Evolutionary conservation across 768 basidiomycete genomes (phyloP), one percentile per base, ranked within the genome.

Genomic region (Sarcodon aspratus): DNA sequence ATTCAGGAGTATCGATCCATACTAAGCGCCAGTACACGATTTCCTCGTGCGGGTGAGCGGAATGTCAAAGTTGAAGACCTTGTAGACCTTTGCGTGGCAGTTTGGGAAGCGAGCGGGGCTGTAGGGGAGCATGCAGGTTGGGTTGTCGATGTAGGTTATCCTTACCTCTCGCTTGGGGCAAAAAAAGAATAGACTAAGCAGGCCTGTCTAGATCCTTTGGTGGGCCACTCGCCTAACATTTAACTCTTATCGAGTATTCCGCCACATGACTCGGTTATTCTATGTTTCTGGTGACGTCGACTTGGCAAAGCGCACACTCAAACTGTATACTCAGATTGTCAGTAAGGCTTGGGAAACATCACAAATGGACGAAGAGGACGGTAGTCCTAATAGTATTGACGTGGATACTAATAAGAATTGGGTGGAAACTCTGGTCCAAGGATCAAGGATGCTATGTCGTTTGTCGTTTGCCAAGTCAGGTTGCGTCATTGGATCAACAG

Each of bases 171-270:
- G 13, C 32, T 37, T 32, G 11, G 36, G 34, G 33, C 12, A 7
- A 31, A 42, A 45, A 17, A 52, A 36, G 27, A 37, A 27, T 27
- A 27, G 21, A 27, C 21, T 27, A 2, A 8, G 15, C 13, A 8
- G 27, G 13, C 8, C 40, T 42, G 5, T 43, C 33, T 61, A 88
- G 86, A 76, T 91, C 17, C 73, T 97, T 1, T 95, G 91, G 86
- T 93, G 91, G 91, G 85, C 91, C 1, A 93, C 91, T 8, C 80
- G 84, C 17, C 75, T 93, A 17, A 98, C 95, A 0, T 96, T 97
- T 71, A 93, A 96, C 59, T 94, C 89, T 0, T 85, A 84, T 51
- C 78, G 81, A 8, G 69, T 97, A 7, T 76, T 89, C 48, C 81
- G 94, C 1, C 88, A 96, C 63, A 82, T 97, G 72, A 79, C 80